Evolutionary conservation across 805 yeast species (phyloP).

Genomic region (Saturnispora mendoncae): DNA sequence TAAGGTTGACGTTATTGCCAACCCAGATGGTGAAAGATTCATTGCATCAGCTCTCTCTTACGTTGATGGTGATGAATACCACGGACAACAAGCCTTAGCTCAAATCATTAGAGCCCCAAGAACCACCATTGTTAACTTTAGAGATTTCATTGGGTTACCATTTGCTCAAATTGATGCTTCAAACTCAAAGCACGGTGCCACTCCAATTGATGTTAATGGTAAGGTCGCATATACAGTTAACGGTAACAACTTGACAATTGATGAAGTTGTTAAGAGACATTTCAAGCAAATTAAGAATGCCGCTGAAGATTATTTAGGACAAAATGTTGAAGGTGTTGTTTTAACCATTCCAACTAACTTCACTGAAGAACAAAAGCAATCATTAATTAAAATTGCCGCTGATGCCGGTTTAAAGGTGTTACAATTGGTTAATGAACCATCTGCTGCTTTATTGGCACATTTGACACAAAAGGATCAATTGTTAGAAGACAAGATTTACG

Average conservation of each 20-base stretch:
- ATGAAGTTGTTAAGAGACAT: slow-evolving; percentile 78
- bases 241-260: slow-evolving; percentile 55
- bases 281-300: slow-evolving; percentile 72
- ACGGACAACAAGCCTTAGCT: slow-evolving; percentile 91
- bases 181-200: slow-evolving; percentile 55
- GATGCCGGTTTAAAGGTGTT: slow-evolving; percentile 71
- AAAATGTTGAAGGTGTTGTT: slow-evolving; percentile 70
- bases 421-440: slow-evolving; percentile 87
- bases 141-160: slow-evolving; percentile 80
- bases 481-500: slow-evolving; percentile 62
- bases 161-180: slow-evolving; percentile 64
- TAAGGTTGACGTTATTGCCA: slow-evolving; percentile 93
- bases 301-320: slow-evolving; percentile 89
- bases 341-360: slow-evolving; percentile 87
- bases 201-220: slow-evolving; percentile 56
- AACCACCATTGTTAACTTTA: slow-evolving; percentile 82
- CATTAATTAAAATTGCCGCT: slow-evolving; percentile 50
- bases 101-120: slow-evolving; percentile 85
- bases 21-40: slow-evolving; percentile 97
- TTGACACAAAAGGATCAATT: slow-evolving; percentile 42
- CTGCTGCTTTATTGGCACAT: slow-evolving; percentile 85
- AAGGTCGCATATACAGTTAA: slow-evolving; percentile 57
- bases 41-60: slow-evolving; percentile 90
- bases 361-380: slow-evolving; percentile 60
- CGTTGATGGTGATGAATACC: slow-evolving; percentile 92